A percentile compares a stretch with the other conserved stretches of the same genome.
Conservation (phyloP, 768 basidiomycete genomes). For the Lyophyllum decastes region DNA sequence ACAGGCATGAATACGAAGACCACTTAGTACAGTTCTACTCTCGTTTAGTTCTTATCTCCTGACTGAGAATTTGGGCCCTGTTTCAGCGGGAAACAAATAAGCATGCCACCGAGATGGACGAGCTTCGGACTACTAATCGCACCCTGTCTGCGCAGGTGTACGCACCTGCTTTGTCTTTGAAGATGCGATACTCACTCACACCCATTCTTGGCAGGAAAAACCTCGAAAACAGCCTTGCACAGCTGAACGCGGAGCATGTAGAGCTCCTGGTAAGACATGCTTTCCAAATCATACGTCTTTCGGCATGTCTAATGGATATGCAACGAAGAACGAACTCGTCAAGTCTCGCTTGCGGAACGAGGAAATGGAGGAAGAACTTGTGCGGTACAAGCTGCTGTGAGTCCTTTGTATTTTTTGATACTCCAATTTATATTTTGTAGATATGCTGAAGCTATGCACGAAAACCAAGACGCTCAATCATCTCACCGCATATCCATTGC, state of each 20-base stretch:
- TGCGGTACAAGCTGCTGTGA: conserved; percentile 90
- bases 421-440: conserved; percentile 22
- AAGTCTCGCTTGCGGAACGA: conserved; percentile 87
- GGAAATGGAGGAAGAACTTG: conserved; percentile 91
- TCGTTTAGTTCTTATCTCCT: neutral
- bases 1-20: conserved; percentile 88
- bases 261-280: conserved; percentile 57
- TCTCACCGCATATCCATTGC: conserved; percentile 61
- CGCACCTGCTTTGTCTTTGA: conserved; percentile 28
- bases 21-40: conserved; percentile 43
- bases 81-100: conserved; percentile 69
- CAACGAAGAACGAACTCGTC: conserved; percentile 83
- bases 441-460: conserved; percentile 78
- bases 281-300: neutral
- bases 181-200: neutral
- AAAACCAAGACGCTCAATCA: conserved; percentile 70
- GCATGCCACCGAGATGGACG: conserved; percentile 83
- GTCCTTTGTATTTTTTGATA: conserved; percentile 25
- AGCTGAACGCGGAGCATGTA: conserved; percentile 83
- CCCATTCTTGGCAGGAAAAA: conserved; percentile 55
- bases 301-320: neutral
- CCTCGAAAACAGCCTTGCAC: conserved; percentile 76
- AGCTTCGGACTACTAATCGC: conserved; percentile 79
- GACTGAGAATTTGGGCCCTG: neutral
- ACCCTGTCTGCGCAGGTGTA: conserved; percentile 78